Base-by-base conservation (phyloP, 1,284 basidiomycete species). In the Fomitiporia mediterranea region DNA sequence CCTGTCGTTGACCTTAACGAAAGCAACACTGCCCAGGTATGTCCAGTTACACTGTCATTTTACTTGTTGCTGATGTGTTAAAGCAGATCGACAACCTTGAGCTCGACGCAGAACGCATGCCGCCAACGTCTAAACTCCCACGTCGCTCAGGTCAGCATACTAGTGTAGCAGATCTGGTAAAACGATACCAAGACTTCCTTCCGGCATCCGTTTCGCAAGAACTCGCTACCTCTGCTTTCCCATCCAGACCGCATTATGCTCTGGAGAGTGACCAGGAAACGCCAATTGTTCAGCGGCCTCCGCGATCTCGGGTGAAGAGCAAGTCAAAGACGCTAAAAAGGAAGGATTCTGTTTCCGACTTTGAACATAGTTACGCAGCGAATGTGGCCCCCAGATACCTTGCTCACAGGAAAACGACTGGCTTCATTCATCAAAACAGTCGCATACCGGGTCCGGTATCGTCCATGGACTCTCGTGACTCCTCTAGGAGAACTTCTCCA, bases 311-410 rank as follows among this genome's bases (percentile, higher is more conserved):
- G 63, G 74, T 71, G 40, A 74, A 76, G 59, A 75, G 77, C 21
- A 60, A 42, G 60, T 74, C 56, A n/a, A 64, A 74, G 35, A 67
- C 74, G 50, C 68, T 78, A 35, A 63, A 70, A 15, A 78, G 74
- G 65, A 86, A 81, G 59, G 70, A 78, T 9, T 89, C 88, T 0
- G 75, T 81, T 0, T 94, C 92, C 2, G 93, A 95, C 67, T 91
- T 91, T 46, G 92, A 94, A 69, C 81, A 88, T 57, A 83, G 92
- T 53, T 94, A 94, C 69, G 91, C 92, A 2, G 87, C 84, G n/a
- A 93, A 92, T 64, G 83, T 92, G 58, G 88, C 86, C 2, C 86
- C 88, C 1, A 77, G 79, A 60, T 83, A 87, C 63, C 71, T 84
- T 11, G 79, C 80, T 2, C 76, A 78, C 62, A 70, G 79, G 49